Evolutionary conservation across 306 rosid species (phyloP).

Genomic region (Begonia fuchsioides): DNA sequence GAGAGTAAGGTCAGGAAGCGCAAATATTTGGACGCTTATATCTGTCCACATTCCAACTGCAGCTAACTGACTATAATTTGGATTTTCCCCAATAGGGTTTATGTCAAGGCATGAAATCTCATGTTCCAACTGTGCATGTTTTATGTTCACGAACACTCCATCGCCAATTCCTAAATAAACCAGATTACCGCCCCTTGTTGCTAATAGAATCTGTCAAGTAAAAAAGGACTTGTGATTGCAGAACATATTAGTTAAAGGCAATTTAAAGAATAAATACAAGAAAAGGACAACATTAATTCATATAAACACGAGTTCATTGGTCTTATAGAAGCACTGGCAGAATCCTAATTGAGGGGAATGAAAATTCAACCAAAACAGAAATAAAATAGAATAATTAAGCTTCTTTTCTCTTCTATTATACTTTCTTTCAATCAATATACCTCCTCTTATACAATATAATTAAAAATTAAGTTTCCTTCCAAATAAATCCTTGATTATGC

Average conservation of each 20-base stretch:
- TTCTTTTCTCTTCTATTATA: too few relatives aligned
- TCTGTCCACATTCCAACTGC: constrained; percentile 99
- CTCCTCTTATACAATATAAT: too few relatives aligned
- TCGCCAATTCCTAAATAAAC: constrained; percentile 85
- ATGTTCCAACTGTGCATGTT: constrained; percentile 62
- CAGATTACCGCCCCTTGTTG: constrained; percentile 86
- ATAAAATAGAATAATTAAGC: too few relatives aligned
- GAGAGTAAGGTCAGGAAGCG: constrained; percentile 80
- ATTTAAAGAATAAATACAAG: neutral
- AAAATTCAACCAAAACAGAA: too few relatives aligned
- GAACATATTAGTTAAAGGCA: neutral
- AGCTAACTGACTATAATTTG: constrained; percentile 69
- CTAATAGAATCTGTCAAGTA: constrained; percentile 73
- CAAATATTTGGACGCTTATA: constrained; percentile 74
- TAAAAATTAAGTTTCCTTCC: too few relatives aligned
- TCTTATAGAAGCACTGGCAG: too few relatives aligned
- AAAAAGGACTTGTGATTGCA: constrained; percentile 43
- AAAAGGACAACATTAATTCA: neutral
- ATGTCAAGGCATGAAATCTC: constrained; percentile 96
- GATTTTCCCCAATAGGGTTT: constrained; percentile 82
- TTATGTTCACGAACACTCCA: constrained; percentile 45
- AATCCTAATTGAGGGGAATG: too few relatives aligned
- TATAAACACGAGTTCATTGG: neutral
- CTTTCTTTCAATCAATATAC: too few relatives aligned
- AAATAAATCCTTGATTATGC: too few relatives aligned